Base-by-base conservation (phyloP, 2,329 filamentous ascomycete species). In the Nemania diffusa region DNA sequence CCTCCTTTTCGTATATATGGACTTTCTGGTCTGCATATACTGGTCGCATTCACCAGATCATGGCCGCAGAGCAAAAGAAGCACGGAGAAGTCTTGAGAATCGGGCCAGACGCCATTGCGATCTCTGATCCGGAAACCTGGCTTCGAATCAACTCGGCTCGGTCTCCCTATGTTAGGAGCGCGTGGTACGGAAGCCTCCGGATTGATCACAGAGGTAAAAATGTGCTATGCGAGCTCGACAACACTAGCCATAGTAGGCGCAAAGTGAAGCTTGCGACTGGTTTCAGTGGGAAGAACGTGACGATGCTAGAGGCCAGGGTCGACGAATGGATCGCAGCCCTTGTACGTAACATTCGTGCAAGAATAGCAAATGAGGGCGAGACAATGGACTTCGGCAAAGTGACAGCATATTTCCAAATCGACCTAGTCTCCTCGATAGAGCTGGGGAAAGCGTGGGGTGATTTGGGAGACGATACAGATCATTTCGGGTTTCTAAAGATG, bases 1-100 rank as follows among this genome's bases (percentile, higher is more conserved):
- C 75, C 5, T 72, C 70, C 20, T 69, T 78, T 24, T 73, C 74
- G 1, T 62, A 74, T 48, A 37, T 75, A 20, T 77, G 74, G 75
- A 32, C 57, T 1, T 69, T 68, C 40, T 51, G 65, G 22, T 22
- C 58, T 13, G 64, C 71, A 9, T 69, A 15, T 13, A 61, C 57
- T 4, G 73, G 70, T 5, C 56, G 62, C 3, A 67, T 69, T 13
- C 62, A 73, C 51, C n/a, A 24, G 1, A 67, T 63, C 1, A 44
- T 77, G 8, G 27, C 51, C 1, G 27, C 48, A 1, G 67, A 71
- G 9, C 68, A 75, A 8, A 29, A 69, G 11, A 72, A 73, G 42
- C 72, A 77, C 20, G 76, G 75, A 2, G 69, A 69, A 3, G 44
- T 74, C 5, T 52, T 72, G 51, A 71, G 76, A 8, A 66, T 77